Conservation (phyloP, 208 protist genomes). For the Naegleria gruberi region DNA sequence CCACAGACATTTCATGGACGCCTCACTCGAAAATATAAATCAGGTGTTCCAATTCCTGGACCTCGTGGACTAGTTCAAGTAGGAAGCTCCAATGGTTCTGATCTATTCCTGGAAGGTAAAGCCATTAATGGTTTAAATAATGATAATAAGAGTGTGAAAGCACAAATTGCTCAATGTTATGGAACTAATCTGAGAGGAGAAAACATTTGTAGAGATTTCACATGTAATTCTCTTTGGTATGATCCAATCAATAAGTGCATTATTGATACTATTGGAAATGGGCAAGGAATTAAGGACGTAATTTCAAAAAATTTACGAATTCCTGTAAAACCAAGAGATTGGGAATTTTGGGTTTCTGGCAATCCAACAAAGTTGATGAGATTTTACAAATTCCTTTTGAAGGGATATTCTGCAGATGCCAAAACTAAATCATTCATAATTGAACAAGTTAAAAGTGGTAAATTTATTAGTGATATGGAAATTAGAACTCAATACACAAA, state of each 20-base stretch:
- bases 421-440: background rate
- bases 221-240: background rate
- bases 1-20: background rate
- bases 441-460: background rate
- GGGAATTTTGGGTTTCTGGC: background rate
- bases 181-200: background rate
- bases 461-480: background rate
- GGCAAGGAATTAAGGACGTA: background rate
- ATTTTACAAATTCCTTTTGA: background rate
- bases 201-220: conserved; percentile 7
- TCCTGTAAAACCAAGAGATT: background rate
- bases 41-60: background rate
- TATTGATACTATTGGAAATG: background rate
- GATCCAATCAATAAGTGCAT: background rate
- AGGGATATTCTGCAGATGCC: background rate
- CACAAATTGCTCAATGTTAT: background rate
- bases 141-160: background rate
- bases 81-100: background rate
- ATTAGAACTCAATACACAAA: background rate
- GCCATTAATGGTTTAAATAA: background rate
- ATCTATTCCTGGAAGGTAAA: background rate
- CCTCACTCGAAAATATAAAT: background rate
- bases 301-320: background rate
- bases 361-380: background rate
- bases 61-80: background rate